Percentiles rank a stretch among this genome's conserved stretches.
Evolutionary conservation across 73 alveolate genomes (phyloP).

Genomic region (Paramecium sonneborni): DNA sequence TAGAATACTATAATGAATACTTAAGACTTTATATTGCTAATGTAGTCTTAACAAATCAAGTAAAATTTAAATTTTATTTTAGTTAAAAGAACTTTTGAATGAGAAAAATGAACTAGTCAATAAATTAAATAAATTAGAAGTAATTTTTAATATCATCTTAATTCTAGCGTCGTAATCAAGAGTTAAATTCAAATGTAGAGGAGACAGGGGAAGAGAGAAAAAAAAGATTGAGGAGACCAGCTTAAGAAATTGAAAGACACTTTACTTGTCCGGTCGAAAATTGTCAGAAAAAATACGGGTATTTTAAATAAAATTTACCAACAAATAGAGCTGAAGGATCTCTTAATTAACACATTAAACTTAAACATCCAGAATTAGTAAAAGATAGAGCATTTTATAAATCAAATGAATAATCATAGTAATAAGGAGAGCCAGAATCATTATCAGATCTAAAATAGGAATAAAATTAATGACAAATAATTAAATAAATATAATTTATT

Average conservation of each 20-base stretch:
- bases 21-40: constrained; percentile 59
- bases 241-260: constrained; percentile 65
- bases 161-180: constrained; percentile 31
- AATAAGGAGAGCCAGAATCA: constrained; percentile 9
- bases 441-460: neutral
- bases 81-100: constrained; percentile 65
- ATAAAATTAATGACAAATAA: neutral
- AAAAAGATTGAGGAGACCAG: constrained; percentile 60
- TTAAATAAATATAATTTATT: neutral
- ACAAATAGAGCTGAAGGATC: constrained; percentile 62
- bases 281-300: constrained; percentile 66
- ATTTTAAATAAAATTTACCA: neutral
- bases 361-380: constrained; percentile 65
- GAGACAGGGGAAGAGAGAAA: constrained; percentile 57
- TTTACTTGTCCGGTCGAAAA: constrained; percentile 66
- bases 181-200: constrained; percentile 50
- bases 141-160: neutral
- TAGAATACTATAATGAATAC: constrained; percentile 60
- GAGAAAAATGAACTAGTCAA: constrained; percentile 67
- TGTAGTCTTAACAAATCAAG: constrained; percentile 57
- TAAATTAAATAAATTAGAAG: constrained; percentile 60
- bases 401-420: constrained; percentile 15
- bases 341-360: constrained; percentile 57
- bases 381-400: constrained; percentile 44
- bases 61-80: neutral